A percentile compares a stretch with the other conserved stretches of the same genome.
Evolutionary conservation across 1,284 basidiomycete species (phyloP).

Genomic region (Rhodotorula sp.): DNA sequence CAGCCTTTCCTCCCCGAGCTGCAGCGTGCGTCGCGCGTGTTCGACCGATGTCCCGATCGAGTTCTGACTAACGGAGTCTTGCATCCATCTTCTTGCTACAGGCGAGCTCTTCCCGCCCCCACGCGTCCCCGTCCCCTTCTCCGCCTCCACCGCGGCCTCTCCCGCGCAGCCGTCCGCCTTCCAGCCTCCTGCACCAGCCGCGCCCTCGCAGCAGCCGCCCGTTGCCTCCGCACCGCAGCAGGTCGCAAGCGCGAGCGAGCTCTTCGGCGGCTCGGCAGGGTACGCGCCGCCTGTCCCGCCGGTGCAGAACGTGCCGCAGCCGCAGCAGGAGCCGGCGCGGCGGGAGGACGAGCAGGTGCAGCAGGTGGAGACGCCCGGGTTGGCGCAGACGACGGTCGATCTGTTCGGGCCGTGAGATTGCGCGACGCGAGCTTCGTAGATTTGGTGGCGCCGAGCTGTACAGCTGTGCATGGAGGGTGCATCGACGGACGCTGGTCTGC

Average conservation of each 20-base stretch:
- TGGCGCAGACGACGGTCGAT: not conserved
- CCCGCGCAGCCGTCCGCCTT: not conserved
- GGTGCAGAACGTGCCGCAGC: not conserved
- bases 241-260: not conserved
- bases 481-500: too few relatives aligned
- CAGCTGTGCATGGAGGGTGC: too few relatives aligned
- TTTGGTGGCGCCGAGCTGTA: too few relatives aligned
- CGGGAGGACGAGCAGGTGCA: too few relatives aligned
- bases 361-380: not conserved
- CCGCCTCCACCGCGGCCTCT: not conserved
- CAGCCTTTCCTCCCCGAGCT: constrained; percentile 88
- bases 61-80: not conserved
- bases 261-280: not conserved
- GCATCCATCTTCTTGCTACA: not conserved
- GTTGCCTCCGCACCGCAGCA: not conserved
- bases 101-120: constrained; percentile 32
- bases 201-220: too few relatives aligned
- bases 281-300: not conserved
- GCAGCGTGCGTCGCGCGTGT: constrained; percentile 58
- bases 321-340: not conserved
- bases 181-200: too few relatives aligned
- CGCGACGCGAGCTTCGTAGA: not conserved
- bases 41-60: too few relatives aligned
- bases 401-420: not conserved
- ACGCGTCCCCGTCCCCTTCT: constrained; percentile 23